These are phyloP conservation scores for Penicillium verrucosum DNA, from an alignment of 2,329 filamentous ascomycete genomes.

Conservation along the genomic window DNA sequence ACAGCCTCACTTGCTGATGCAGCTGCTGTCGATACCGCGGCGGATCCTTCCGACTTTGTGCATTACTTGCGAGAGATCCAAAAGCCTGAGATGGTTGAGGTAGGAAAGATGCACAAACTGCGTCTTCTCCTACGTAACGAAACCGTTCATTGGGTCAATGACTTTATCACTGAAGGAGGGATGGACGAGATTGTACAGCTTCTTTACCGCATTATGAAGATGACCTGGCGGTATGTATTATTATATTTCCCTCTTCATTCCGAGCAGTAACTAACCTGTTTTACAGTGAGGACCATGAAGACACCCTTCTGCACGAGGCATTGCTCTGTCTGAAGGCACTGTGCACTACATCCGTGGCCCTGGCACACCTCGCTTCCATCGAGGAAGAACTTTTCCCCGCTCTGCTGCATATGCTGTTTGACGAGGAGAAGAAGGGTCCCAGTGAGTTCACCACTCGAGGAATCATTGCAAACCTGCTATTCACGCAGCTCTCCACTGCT, in stretches of 20 bases:
- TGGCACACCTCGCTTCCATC: conserved; percentile 76
- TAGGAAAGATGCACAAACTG: conserved; percentile 93
- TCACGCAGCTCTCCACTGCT: conserved; percentile 77
- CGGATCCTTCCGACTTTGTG: conserved; percentile 79
- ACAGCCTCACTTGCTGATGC: conserved; percentile 56
- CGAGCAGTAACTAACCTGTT: conserved; percentile 23
- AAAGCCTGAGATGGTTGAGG: conserved; percentile 79
- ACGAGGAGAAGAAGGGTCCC: conserved; percentile 96
- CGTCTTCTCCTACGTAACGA: conserved; percentile 87
- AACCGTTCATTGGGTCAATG: conserved; percentile 91
- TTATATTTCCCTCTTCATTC: not conserved
- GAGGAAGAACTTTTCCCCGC: conserved; percentile 80
- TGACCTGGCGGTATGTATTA: conserved; percentile 81
- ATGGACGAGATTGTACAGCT: conserved; percentile 88
- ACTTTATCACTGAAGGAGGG: conserved; percentile 82
- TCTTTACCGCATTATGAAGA: conserved; percentile 85
- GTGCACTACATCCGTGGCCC: conserved; percentile 82
- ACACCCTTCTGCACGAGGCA: conserved; percentile 85
- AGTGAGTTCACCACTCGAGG: conserved; percentile 93
- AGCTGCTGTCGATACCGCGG: conserved; percentile 68
- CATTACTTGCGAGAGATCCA: conserved; percentile 76
- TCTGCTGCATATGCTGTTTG: conserved; percentile 83
- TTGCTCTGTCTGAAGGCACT: conserved; percentile 90
- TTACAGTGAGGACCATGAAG: conserved; percentile 86
- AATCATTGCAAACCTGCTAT: conserved; percentile 83